These are phyloP conservation scores for Cercospora sesami DNA, from an alignment of 2,329 filamentous ascomycete genomes.

Conservation along the genomic window DNA sequence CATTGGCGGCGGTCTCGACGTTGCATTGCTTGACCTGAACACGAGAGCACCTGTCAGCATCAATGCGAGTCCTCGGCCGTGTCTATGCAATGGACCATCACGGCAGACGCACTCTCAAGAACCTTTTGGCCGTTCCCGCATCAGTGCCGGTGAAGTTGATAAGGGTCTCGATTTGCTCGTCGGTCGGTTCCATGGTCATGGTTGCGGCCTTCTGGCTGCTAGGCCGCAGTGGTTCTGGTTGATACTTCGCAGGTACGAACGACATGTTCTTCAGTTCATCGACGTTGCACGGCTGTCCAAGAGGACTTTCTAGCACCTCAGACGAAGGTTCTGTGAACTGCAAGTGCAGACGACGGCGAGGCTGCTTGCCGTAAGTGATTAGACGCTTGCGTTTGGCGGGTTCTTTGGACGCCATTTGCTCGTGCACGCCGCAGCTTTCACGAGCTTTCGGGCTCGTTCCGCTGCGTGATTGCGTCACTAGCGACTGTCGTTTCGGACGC, in stretches of 20 bases:
- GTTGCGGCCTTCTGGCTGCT: slow-evolving; percentile 30
- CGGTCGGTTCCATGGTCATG: slow-evolving; percentile 33
- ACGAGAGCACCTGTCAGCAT: slow-evolving; percentile 7
- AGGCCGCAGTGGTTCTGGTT: slow-evolving; percentile 17
- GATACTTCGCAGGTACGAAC: slow-evolving; percentile 20
- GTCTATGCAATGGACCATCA: not conserved
- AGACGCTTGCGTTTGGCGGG: slow-evolving; percentile 5
- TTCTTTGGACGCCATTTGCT: slow-evolving; percentile 1
- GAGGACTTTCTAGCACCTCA: not conserved
- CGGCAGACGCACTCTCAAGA: slow-evolving; percentile 32
- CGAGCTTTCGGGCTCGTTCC: slow-evolving; percentile 10
- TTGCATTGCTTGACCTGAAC: slow-evolving; percentile 38
- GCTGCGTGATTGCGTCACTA: slow-evolving; percentile 11
- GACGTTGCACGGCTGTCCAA: slow-evolving; percentile 4
- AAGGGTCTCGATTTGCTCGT: slow-evolving; percentile 31
- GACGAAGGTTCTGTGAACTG: not conserved
- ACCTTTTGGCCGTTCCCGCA: slow-evolving; percentile 30
- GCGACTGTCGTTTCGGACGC: slow-evolving; percentile 5
- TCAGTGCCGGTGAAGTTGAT: slow-evolving; percentile 25
- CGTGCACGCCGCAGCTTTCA: slow-evolving; percentile 6
- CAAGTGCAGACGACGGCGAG: not conserved
- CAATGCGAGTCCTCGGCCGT: not conserved
- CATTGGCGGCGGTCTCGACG: slow-evolving; percentile 32
- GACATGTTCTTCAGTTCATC: slow-evolving; percentile 21
- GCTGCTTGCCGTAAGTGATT: slow-evolving; percentile 4